Evolutionary conservation across 108 stramenopile genomes (phyloP).

Genomic region (Bacterosira constricta): DNA sequence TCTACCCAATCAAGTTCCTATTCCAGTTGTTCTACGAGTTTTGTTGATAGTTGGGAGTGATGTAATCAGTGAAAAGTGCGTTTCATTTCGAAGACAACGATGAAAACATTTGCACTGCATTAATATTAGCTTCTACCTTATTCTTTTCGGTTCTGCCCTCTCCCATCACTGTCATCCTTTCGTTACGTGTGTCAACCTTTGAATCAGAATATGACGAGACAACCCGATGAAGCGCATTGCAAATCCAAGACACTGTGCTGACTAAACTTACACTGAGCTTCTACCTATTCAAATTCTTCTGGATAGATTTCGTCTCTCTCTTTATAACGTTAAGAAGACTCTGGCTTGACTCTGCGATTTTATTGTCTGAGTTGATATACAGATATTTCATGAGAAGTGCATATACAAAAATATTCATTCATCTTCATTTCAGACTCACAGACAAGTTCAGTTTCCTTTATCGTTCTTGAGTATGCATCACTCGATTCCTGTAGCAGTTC

Average conservation of each 20-base stretch:
- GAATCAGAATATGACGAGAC: too few relatives aligned
- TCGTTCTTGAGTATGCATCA: slow-evolving; percentile 16
- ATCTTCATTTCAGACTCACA: slow-evolving; percentile 12
- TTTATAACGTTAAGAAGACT: slow-evolving; percentile 84
- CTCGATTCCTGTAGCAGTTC: slow-evolving; percentile 6
- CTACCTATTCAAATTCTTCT: slow-evolving; percentile 7
- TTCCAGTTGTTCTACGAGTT: slow-evolving; percentile 24
- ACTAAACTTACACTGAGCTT: not conserved
- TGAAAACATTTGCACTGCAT: too few relatives aligned
- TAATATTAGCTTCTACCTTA: too few relatives aligned
- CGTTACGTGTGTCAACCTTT: too few relatives aligned
- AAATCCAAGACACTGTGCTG: too few relatives aligned
- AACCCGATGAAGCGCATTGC: too few relatives aligned
- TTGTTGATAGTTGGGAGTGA: slow-evolving; percentile 37
- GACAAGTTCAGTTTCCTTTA: slow-evolving; percentile 21
- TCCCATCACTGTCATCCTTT: too few relatives aligned
- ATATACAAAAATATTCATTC: too few relatives aligned
- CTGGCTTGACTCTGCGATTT: slow-evolving; percentile 84
- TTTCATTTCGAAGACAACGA: too few relatives aligned
- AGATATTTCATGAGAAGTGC: too few relatives aligned
- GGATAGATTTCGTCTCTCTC: slow-evolving; percentile 59
- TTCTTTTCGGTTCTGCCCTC: too few relatives aligned
- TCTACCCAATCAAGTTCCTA: slow-evolving; percentile 10
- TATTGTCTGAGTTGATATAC: slow-evolving; percentile 76
- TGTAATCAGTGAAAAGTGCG: too few relatives aligned